Base-by-base conservation (phyloP, 495 filamentous ascomycete genomes). In the Cenococcum geophilum region DNA sequence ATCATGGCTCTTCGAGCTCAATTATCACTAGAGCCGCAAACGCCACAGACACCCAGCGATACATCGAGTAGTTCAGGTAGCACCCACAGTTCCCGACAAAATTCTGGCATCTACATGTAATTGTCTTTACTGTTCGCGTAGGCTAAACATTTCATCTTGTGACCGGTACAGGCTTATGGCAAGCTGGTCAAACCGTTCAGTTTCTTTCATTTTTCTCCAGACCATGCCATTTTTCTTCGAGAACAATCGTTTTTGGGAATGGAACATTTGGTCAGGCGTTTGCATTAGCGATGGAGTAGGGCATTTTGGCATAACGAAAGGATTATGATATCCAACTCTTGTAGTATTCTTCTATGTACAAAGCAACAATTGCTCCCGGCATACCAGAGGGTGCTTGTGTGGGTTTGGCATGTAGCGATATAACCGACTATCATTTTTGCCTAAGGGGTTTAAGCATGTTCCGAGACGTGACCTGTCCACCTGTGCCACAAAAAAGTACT, bases 1-100 rank as follows among this genome's bases (percentile, higher is more conserved):
- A 97, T 97, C 65, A 85, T 85, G 70, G 77, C 75, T 9, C 82
- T 88, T 60, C 74, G 83, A 32, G 76, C 78, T 45, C 84, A 86
- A 67, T 75, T 88, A 8, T 79, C 81, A 40, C 64, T 85, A 40
- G 80, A 82, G 52, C 74, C 80, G 16, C 58, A 72, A 1, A 83
- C 79, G 23, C 79, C 82, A 36, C 61, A 71, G 42, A 59, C 58
- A 36, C 43, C 60, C 16, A 66, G 61, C 40, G 51, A 55, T 21
- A 32, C 25, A 1, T 55, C 71, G 12, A 67, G 63, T 27, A 64
- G 49, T 34, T 52, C 62, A 56, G 54, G 63, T 58, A 66, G 66
- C 63, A 59, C 55, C 35, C 37, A 54, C 21, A 51, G 36, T 34
- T 52, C 58, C 10, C 55, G 66, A 4, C 66, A 66, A 3, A 69